Evolutionary conservation across 2,329 filamentous ascomycete species (phyloP), one percentile per base, ranked within the genome.

Genomic region (Amauroascus verrucosus): DNA sequence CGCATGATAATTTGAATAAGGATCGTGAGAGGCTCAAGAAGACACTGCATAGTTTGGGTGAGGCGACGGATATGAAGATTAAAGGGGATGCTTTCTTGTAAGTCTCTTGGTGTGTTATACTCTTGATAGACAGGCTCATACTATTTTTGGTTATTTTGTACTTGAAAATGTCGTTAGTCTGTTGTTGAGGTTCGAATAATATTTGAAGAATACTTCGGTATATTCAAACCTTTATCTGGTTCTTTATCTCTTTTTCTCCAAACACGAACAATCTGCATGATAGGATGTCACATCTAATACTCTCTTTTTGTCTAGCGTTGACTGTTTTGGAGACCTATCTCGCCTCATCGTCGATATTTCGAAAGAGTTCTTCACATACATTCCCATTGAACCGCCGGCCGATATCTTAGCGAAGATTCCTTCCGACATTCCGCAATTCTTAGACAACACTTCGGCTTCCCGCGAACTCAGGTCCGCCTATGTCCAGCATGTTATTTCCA

Each of bases 401-500:
- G 74, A 78, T 53, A 70, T 77, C 40, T 64, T 78, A 16, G 71
- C 71, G 37, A 74, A 75, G 54, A 73, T 79, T 33, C 77, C 77
- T 41, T 65, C 74, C 20, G 72, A 72, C 37, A 63, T 80, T n/a
- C 77, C 77, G 5, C 73, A 76, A 1, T 78, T 80, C 65, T 67
- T 79, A 40, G 75, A 73, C 57, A 75, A 78, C 59, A 78, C 74
- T 7, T 64, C 67, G 13, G 71, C 77, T 2, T 76, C 77, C 2
- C 72, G 73, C 56, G 73, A 77, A 59, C 67, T 80, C 14, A 75
- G 77, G 24, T 68, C 74, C 43, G 75, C 77, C 20, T 79, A 79
- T 59, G 67, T 80, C 26, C 73, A 77, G 54, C 77, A 79, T 59
- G 71, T 75, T n/a, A 70, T 81, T 40, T 79, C 77, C 13, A 77